These are phyloP conservation scores for Nakaseomyces delphensis DNA, from an alignment of 1,139 yeast genomes.

Conservation along the genomic window DNA sequence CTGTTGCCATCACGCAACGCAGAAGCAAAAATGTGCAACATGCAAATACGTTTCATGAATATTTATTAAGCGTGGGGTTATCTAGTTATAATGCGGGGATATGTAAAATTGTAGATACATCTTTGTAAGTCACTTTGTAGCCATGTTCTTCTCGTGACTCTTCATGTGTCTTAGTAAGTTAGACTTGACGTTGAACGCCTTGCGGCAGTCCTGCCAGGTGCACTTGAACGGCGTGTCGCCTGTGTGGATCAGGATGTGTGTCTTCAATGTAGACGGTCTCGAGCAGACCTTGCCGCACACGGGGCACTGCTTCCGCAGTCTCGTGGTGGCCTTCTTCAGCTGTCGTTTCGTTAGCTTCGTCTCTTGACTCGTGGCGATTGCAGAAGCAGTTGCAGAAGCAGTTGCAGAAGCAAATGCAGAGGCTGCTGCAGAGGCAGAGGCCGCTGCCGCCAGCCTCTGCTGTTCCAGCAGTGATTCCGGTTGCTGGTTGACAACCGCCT, in stretches of 20 bases:
- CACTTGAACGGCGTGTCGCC: slow-evolving; percentile 81
- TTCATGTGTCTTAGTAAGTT: slow-evolving; percentile 73
- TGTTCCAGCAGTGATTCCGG: slow-evolving; percentile 2
- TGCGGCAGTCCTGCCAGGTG: slow-evolving; percentile 58
- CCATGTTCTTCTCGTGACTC: slow-evolving; percentile 38
- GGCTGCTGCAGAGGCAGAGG: no score
- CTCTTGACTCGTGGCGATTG: slow-evolving; percentile 5
- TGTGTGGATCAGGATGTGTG: slow-evolving; percentile 78
- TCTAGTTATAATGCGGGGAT: no score
- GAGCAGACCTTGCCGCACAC: slow-evolving; percentile 73
- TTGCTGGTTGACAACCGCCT: not conserved
- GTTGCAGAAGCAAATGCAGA: no score
- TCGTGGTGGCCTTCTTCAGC: slow-evolving; percentile 3
- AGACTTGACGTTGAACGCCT: slow-evolving; percentile 68
- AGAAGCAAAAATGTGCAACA: no score
- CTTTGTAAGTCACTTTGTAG: no score
- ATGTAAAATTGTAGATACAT: not conserved
- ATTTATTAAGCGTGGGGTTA: no score
- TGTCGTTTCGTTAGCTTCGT: slow-evolving; percentile 4
- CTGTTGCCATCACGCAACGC: no score
- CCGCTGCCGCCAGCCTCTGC: not conserved
- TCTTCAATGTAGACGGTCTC: slow-evolving; percentile 73
- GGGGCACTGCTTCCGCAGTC: slow-evolving; percentile 37
- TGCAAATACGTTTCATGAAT: no score
- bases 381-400: no score